These are phyloP conservation scores for Hypholoma sublateritium DNA, from an alignment of 768 basidiomycete genomes.

Conservation along the genomic window DNA sequence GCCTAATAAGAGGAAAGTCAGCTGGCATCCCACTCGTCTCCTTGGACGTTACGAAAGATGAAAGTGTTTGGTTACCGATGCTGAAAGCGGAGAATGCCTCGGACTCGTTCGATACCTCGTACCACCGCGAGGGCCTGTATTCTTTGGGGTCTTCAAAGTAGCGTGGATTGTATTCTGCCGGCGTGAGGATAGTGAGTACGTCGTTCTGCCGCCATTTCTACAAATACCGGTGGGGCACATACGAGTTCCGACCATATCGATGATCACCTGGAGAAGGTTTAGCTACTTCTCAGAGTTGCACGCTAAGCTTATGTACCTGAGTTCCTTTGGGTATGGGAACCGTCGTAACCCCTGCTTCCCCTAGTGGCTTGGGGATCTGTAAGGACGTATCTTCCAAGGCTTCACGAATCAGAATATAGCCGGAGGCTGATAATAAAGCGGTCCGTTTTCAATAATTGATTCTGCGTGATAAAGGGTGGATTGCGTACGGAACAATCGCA, in stretches of 20 bases:
- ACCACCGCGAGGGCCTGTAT: constrained; percentile 53
- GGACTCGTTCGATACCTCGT: constrained; percentile 40
- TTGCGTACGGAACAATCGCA: constrained; percentile 39
- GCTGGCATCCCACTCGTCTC: background rate
- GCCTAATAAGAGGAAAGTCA: constrained; percentile 23
- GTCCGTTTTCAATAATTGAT: no score
- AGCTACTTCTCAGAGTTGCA: background rate
- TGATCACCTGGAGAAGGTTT: background rate
- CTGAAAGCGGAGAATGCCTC: constrained; percentile 49
- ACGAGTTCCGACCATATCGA: background rate
- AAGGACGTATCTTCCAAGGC: constrained; percentile 39
- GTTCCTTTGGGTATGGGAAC: constrained; percentile 37
- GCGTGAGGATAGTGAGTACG: background rate
- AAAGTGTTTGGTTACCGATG: constrained; percentile 26
- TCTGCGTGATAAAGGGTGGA: background rate
- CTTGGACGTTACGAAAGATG: background rate
- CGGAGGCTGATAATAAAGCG: constrained; percentile 29
- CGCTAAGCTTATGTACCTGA: constrained; percentile 12
- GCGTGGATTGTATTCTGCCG: constrained; percentile 47
- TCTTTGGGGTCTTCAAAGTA: constrained; percentile 47
- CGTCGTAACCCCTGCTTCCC: constrained; percentile 31
- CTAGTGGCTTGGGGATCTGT: constrained; percentile 33
- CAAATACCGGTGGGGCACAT: background rate
- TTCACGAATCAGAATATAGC: constrained; percentile 35
- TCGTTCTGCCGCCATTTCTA: background rate